A percentile compares a stretch with the other conserved stretches of the same genome.
Conservation (phyloP, 108 stramenopile species). For the Stephanodiscus triporus region DNA sequence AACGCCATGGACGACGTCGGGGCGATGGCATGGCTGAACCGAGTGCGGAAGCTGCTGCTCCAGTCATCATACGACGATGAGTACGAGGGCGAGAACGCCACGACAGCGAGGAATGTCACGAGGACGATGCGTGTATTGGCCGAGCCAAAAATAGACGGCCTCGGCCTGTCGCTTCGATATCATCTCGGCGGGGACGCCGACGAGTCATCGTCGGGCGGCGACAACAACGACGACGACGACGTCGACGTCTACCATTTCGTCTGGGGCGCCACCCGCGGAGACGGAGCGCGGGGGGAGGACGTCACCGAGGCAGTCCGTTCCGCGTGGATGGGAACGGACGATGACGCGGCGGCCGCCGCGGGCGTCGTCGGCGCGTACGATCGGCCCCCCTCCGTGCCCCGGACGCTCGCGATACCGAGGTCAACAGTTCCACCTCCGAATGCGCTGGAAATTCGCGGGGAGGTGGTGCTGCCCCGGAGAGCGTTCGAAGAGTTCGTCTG, state of each 20-base stretch:
- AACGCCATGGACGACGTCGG: conserved; percentile 69
- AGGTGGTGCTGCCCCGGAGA: conserved; percentile 79
- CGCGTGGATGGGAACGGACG: conserved; percentile 50
- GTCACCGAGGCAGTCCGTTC: conserved; percentile 62
- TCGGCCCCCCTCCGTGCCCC: conserved; percentile 10
- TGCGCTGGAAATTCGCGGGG: conserved; percentile 87
- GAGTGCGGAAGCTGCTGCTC: conserved; percentile 50
- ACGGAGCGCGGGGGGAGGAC: conserved; percentile 84
- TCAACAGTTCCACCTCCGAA: background rate
- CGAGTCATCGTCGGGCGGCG: background rate
- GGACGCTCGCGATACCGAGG: conserved; percentile 18
- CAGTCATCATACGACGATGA: background rate
- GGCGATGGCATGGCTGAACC: conserved; percentile 67
- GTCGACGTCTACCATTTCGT: conserved; percentile 44
- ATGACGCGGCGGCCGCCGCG: no score
- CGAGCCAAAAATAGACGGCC: conserved; percentile 95
- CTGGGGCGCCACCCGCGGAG: conserved; percentile 92
- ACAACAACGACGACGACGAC: background rate
- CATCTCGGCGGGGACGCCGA: conserved; percentile 11
- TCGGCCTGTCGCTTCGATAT: conserved; percentile 87
- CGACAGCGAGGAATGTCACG: background rate
- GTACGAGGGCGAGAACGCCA: background rate
- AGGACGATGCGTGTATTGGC: conserved; percentile 61
- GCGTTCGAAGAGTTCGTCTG: conserved; percentile 50
- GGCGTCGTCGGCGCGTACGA: no score